Percentiles rank a stretch among this genome's conserved stretches.
Conservation (phyloP, 441 rosid genomes). For the Isatis lusitanica region DNA sequence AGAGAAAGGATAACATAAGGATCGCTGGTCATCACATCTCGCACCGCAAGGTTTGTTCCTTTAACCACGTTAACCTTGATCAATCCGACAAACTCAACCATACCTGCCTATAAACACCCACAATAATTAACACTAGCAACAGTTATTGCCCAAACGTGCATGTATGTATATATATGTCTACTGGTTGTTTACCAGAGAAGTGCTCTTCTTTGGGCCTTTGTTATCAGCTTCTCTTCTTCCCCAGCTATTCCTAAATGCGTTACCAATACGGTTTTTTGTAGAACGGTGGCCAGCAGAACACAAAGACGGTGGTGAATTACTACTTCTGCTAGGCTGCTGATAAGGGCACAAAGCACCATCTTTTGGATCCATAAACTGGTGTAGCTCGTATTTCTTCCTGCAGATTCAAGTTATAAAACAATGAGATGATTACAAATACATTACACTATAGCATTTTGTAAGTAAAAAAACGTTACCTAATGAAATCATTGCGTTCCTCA, state of each 20-base stretch:
- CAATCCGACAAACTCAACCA: slow-evolving; percentile 95
- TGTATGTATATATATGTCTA: not conserved
- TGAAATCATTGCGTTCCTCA: slow-evolving; percentile 81
- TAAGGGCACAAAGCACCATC: slow-evolving; percentile 46
- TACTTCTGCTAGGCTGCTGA: slow-evolving; percentile 32
- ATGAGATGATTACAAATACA: not conserved
- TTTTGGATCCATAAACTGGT: slow-evolving; percentile 50
- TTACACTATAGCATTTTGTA: not conserved
- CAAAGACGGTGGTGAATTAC: slow-evolving; percentile 39
- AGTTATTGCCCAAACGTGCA: slow-evolving; percentile 24
- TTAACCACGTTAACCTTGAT: slow-evolving; percentile 90
- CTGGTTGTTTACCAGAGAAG: slow-evolving; percentile 52
- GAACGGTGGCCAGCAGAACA: slow-evolving; percentile 38
- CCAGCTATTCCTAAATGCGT: slow-evolving; percentile 86
- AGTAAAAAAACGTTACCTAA: slow-evolving; percentile 48
- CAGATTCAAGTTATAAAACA: slow-evolving; percentile 16
- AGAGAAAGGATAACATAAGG: slow-evolving; percentile 85
- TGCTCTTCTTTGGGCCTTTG: slow-evolving; percentile 67
- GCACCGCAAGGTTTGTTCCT: slow-evolving; percentile 91
- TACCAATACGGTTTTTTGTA: slow-evolving; percentile 65
- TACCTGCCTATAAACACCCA: slow-evolving; percentile 73
- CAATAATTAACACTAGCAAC: slow-evolving; percentile 8
- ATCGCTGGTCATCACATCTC: slow-evolving; percentile 89
- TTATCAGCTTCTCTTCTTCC: slow-evolving; percentile 72
- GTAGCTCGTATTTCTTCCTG: slow-evolving; percentile 89